Evolutionary conservation across 352 stramenopile genomes (phyloP).

Genomic region (Pythium diclinum): DNA sequence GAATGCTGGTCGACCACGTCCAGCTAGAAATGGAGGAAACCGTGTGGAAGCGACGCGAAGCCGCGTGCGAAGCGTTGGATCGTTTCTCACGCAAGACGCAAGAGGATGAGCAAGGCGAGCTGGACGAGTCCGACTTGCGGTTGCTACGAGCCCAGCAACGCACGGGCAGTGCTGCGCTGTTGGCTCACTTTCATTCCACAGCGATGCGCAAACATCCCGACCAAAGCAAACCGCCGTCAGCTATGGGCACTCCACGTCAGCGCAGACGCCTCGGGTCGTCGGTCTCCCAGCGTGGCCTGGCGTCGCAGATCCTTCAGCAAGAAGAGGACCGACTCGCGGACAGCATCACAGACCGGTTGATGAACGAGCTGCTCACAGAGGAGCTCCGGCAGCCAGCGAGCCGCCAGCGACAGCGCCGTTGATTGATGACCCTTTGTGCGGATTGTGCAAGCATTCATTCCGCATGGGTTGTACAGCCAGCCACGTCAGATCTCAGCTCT

Average conservation of each 20-base stretch:
- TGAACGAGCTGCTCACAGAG: constrained; percentile 14
- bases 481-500: constrained; percentile 29
- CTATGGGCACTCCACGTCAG: neutral
- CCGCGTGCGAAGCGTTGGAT: constrained; percentile 4
- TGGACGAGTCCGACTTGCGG: constrained; percentile 20
- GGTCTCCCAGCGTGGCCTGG: neutral
- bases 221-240: neutral
- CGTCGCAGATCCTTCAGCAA: constrained; percentile 15
- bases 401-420: neutral
- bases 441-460: constrained; percentile 17
- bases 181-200: constrained; percentile 3
- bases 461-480: neutral
- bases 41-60: constrained; percentile 10
- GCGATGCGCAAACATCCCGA: neutral
- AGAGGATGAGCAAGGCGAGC: constrained; percentile 22
- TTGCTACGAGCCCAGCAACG: constrained; percentile 20
- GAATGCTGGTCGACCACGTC: constrained; percentile 7
- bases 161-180: neutral
- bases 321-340: constrained; percentile 18
- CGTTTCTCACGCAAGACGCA: constrained; percentile 11
- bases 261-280: neutral
- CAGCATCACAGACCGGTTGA: constrained; percentile 21
- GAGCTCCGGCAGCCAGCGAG: neutral
- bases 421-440: neutral
- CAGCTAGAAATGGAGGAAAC: constrained; percentile 12